Evolutionary conservation across 495 filamentous ascomycete genomes (phyloP).

Genomic region (Penicillium macrosclerotiorum): DNA sequence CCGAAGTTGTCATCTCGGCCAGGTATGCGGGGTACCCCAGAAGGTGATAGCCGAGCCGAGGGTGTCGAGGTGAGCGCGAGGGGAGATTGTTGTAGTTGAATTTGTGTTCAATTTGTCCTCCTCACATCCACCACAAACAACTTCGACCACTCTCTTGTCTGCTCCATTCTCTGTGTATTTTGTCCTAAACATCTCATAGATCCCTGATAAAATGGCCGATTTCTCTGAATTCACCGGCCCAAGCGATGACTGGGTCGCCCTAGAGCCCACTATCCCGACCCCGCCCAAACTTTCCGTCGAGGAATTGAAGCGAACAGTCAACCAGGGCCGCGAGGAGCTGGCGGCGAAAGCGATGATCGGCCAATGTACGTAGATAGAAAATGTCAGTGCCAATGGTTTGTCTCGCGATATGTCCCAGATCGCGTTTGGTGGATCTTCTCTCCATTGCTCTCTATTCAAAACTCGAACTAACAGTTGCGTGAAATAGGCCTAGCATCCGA

Average conservation of each 20-base stretch:
- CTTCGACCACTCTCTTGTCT: neutral
- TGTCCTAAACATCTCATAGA: no score
- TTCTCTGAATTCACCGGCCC: constrained; percentile 39
- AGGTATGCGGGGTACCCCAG: constrained; percentile 15
- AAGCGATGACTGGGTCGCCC: constrained; percentile 41
- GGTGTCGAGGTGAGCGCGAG: neutral
- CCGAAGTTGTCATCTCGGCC: constrained; percentile 4
- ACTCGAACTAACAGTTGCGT: neutral
- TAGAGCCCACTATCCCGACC: constrained; percentile 30
- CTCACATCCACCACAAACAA: neutral
- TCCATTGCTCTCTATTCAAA: no score
- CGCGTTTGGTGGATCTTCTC: no score
- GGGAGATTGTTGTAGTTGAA: neutral
- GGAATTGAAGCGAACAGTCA: constrained; percentile 24
- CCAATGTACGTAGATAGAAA: constrained; percentile 21
- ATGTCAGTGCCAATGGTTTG: constrained; percentile 12
- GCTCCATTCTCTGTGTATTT: neutral
- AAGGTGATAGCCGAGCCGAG: constrained; percentile 23
- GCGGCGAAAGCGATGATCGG: constrained; percentile 30
- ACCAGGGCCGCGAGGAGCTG: constrained; percentile 32
- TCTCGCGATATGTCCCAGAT: no score
- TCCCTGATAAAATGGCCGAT: constrained; percentile 32
- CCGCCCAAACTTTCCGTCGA: constrained; percentile 19
- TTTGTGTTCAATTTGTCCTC: neutral
- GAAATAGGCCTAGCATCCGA: neutral